Conservation (phyloP, 148 eudicot genomes). For the Rhododendron vialii region DNA sequence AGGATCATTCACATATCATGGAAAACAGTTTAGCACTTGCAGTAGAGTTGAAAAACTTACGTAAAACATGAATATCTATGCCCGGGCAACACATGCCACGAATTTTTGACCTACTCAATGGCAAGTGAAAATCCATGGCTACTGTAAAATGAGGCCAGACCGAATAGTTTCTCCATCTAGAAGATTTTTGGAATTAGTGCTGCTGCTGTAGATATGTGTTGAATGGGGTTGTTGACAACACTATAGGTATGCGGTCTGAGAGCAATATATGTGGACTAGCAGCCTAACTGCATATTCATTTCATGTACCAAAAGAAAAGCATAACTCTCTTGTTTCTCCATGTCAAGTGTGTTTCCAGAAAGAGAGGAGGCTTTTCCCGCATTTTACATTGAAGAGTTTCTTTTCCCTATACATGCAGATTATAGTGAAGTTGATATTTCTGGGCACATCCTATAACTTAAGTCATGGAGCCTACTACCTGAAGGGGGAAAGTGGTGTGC, state of each 20-base stretch:
- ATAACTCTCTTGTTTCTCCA: neutral
- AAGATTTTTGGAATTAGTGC: neutral
- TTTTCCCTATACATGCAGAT: neutral
- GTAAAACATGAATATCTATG: neutral
- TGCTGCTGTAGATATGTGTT: neutral
- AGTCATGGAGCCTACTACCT: neutral
- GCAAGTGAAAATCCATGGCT: neutral
- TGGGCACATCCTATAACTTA: neutral
- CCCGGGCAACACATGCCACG: neutral
- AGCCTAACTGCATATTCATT: neutral
- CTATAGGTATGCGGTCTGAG: neutral
- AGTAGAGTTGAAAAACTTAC: neutral
- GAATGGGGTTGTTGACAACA: neutral
- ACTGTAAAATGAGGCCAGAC: neutral
- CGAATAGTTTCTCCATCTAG: neutral
- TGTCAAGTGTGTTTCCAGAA: neutral
- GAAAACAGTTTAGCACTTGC: neutral
- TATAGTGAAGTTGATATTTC: neutral
- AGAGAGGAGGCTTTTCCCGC: neutral
- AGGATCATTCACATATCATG: neutral
- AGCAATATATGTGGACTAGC: neutral
- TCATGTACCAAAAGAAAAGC: neutral
- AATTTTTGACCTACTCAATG: neutral
- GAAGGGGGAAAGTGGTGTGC: neutral
- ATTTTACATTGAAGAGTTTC: neutral